Evolutionary conservation across 148 eudicot species (phyloP), one percentile per base, ranked within the genome.

Genomic region (Chenopodium berlandieri): DNA sequence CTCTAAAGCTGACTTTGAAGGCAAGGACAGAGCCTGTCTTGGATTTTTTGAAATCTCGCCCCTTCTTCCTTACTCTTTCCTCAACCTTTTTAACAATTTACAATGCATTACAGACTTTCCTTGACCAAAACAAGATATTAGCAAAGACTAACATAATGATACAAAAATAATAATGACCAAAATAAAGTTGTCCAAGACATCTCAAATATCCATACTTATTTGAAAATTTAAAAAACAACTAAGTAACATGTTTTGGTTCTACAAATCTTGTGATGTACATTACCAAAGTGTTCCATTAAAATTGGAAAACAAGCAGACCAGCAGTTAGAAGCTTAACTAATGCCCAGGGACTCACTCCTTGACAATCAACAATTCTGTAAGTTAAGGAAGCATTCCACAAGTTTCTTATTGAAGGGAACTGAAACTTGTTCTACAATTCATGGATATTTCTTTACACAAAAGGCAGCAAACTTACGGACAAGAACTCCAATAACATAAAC

Each of bases 1-100:
- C 98, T 88, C 98, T 90, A 78, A 95, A 95, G 91, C 93, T 90
- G 86, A 95, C 97, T 91, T 93, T 93, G 89, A 93, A 95, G 72
- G 97, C 93, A 77, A 92, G 86, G 58, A 95, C 94, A 48, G 98
- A 93, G 46, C 98, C 98, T 0, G 94, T 86, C 88, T 92, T 95
- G 17, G 97, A 88, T 86, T 95, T 95, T 46, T 75, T 82, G 79
- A 95, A 83, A 82, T 91, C 89, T 78, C 83, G 88, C 22, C 98
- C 98, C 87, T 90, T 95, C 87, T 58, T 87, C 78, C 91, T 89
- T 78, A 95, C 94, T 86, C 98, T 95, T 78, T 95, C 97, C 84
- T 91, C 92, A 80, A 93, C 94, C 97, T 95, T 81, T 37, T 82
- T 64, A 84, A 73, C 79, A 76, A 20, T 60, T 30, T 22, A 82